Base-by-base conservation (phyloP, 2,329 filamentous ascomycete genomes). In the Chaetomiaceae sp. region DNA sequence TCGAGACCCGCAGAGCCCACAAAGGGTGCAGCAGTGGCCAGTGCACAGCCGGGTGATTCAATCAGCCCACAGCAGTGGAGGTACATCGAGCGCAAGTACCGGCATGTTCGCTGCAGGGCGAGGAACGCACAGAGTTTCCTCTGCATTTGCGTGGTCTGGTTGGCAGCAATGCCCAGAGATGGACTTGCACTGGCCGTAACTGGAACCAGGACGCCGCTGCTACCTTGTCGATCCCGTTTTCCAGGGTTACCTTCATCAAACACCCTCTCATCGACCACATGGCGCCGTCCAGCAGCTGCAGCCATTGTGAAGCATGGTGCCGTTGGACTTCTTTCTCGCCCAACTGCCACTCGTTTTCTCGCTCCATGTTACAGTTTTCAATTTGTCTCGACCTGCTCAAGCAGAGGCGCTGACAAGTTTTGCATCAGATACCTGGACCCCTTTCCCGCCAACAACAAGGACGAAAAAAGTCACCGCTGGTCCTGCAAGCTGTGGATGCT, bases 31-130 rank as follows among this genome's bases (percentile, higher is more conserved):
- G 54, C 47, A 37, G 42, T 59, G 60, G 59, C 55, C 54, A 56
- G 59, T 64, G 60, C 58, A 53, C 49, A 34, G 53, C 50, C 45
- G 47, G 57, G 59, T n/a, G 55, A 50, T 46, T 20, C 2, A 29
- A 50, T 53, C 44, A 50, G 53, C 50, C 54, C 46, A 47, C 50
- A 49, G 42, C 15, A 27, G 37, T 31, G 27, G 42, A 25, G 55
- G 31, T 62, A 63, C 61, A 54, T 62, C 22, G 11, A 14, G 11
- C 14, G 11, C 49, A 59, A 59, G 60, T 63, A 61, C 61, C 59
- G 56, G 36, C 61, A 59, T 55, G 29, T 25, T 56, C 36, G 42
- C 46, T 55, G 55, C 47, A 29, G 31, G 3, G 38, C 17, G 43
- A 36, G 37, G 15, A 38, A 14, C 40, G 49, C 39, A 20, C 50